phyloP scores from a whole-genome alignment of 305 asterid species.

The Ajuga reptans region DNA sequence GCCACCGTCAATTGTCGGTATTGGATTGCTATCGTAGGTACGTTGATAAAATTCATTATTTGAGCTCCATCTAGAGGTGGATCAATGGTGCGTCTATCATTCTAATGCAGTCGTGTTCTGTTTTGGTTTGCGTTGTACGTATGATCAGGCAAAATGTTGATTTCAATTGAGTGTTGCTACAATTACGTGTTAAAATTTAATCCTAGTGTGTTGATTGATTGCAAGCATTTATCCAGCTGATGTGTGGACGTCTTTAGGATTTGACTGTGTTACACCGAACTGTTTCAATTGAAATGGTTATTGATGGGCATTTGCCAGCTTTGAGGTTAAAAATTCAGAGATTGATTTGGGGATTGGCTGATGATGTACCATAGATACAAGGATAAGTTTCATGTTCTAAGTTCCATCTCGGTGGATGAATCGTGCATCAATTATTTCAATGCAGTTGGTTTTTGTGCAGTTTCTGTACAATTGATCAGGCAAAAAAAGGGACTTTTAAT shows the following conservation, averaged over 20 bases:
- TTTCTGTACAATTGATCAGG: not conserved
- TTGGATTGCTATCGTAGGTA: constrained; percentile 14
- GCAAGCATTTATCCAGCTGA: not conserved
- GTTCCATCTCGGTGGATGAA: not conserved
- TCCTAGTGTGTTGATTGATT: not conserved
- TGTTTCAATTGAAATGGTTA: not conserved
- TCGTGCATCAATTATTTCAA: not conserved
- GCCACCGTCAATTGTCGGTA: constrained; percentile 1
- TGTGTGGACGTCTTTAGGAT: not conserved
- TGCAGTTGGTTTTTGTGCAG: not conserved
- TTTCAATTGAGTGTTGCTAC: constrained; percentile 4
- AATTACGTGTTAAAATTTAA: not conserved
- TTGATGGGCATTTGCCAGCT: not conserved
- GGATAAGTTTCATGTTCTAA: constrained; percentile 1
- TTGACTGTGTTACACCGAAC: constrained; percentile 1
- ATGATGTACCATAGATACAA: constrained; percentile 23
- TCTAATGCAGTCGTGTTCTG: not conserved
- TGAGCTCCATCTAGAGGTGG: constrained; percentile 13
- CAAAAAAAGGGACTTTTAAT: not conserved
- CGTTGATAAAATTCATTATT: constrained; percentile 9
- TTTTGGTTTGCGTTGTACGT: not conserved
- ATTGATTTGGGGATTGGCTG: constrained; percentile 28
- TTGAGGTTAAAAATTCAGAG: constrained; percentile 18
- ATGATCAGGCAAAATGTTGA: not conserved
- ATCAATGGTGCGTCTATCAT: not conserved